Percentiles rank a stretch among this genome's conserved stretches.
These are phyloP conservation scores for Diaporthe aspalathi DNA, from an alignment of 2,329 filamentous ascomycete species.

Conservation along the genomic window DNA sequence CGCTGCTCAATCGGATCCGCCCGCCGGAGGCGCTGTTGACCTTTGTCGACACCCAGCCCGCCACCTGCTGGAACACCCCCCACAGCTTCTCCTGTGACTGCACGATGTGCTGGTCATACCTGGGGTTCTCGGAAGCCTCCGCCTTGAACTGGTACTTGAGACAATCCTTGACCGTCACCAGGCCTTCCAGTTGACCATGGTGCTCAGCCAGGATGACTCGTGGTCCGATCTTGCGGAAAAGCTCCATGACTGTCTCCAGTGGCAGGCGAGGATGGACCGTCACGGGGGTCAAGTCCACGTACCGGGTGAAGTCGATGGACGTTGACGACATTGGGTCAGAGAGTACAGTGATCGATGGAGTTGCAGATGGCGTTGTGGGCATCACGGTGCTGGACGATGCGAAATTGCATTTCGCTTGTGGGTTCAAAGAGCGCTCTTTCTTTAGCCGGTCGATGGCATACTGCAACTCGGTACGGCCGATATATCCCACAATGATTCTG, in stretches of 20 bases:
- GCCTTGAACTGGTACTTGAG: slow-evolving; percentile 97
- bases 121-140: slow-evolving; percentile 83
- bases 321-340: slow-evolving; percentile 46
- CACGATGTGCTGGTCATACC: slow-evolving; percentile 66
- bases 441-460: slow-evolving; percentile 89
- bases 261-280: slow-evolving; percentile 91
- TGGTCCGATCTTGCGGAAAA: slow-evolving; percentile 98
- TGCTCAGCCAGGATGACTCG: slow-evolving; percentile 94
- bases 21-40: slow-evolving; percentile 66
- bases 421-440: slow-evolving; percentile 73
- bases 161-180: slow-evolving; percentile 97
- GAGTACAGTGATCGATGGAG: slow-evolving; percentile 60
- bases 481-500: slow-evolving; percentile 86
- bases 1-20: slow-evolving; percentile 62
- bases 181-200: slow-evolving; percentile 81
- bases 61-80: slow-evolving; percentile 64
- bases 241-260: slow-evolving; percentile 96
- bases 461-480: slow-evolving; percentile 89
- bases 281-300: slow-evolving; percentile 89
- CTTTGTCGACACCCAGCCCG: slow-evolving; percentile 69
- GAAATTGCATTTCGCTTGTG: slow-evolving; percentile 80
- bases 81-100: slow-evolving; percentile 75
- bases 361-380: slow-evolving; percentile 48
- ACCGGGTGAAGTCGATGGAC: slow-evolving; percentile 83
- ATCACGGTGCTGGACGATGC: slow-evolving; percentile 55